A percentile compares a stretch with the other conserved stretches of the same genome.
These are phyloP conservation scores for Alternaria consortialis DNA, from an alignment of 2,329 filamentous ascomycete genomes.

Conservation along the genomic window DNA sequence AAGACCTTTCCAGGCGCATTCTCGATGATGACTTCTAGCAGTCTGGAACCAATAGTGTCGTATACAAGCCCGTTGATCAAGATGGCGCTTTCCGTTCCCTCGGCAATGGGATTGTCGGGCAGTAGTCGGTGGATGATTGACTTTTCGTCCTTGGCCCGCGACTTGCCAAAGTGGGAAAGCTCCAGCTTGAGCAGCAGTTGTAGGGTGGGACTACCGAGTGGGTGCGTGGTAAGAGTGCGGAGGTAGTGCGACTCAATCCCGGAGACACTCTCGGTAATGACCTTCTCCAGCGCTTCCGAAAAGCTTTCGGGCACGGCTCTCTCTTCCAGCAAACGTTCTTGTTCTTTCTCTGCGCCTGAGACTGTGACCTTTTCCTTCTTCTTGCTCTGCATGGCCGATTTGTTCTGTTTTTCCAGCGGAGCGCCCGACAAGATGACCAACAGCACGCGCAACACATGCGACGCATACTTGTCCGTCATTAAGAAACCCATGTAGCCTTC, in stretches of 20 bases:
- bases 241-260: slow-evolving; percentile 82
- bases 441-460: slow-evolving; percentile 86
- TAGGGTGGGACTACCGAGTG: slow-evolving; percentile 90
- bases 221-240: slow-evolving; percentile 84
- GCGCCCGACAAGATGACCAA: slow-evolving; percentile 86
- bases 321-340: slow-evolving; percentile 51
- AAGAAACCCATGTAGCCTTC: slow-evolving; percentile 83
- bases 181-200: slow-evolving; percentile 90
- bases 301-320: slow-evolving; percentile 80
- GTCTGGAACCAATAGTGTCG: slow-evolving; percentile 86
- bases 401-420: slow-evolving; percentile 71
- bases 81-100: slow-evolving; percentile 75
- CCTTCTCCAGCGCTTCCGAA: slow-evolving; percentile 76
- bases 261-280: slow-evolving; percentile 78
- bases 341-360: slow-evolving; percentile 60
- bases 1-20: slow-evolving; percentile 87
- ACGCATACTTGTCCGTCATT: slow-evolving; percentile 87
- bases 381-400: slow-evolving; percentile 85
- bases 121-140: slow-evolving; percentile 80
- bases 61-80: slow-evolving; percentile 91
- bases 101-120: slow-evolving; percentile 78
- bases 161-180: slow-evolving; percentile 75
- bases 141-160: slow-evolving; percentile 69
- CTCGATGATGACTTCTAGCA: slow-evolving; percentile 86
- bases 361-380: slow-evolving; percentile 83